Percentiles rank a stretch among this genome's conserved stretches.
These are phyloP conservation scores for Neurospora sp. DNA, from an alignment of 495 filamentous ascomycete genomes.

Conservation along the genomic window DNA sequence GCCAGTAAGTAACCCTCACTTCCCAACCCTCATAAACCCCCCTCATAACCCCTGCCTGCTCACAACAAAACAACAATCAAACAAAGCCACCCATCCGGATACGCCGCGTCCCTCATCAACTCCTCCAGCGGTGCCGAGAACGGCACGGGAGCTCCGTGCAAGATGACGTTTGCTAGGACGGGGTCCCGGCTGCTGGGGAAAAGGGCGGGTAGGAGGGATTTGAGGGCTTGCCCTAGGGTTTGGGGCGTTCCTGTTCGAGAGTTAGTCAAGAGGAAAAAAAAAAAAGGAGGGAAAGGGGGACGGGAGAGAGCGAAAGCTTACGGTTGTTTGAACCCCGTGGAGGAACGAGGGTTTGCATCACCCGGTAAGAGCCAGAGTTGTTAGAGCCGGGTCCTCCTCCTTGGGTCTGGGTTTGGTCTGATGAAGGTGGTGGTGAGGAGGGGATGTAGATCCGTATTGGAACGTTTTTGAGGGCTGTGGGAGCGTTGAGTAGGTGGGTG, in stretches of 20 bases:
- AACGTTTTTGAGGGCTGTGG: constrained; percentile 65
- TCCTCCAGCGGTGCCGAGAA: constrained; percentile 79
- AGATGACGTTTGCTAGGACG: constrained; percentile 79
- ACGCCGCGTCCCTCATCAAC: constrained; percentile 67
- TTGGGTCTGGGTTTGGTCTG: constrained; percentile 12
- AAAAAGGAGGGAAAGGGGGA: not conserved
- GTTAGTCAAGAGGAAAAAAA: not conserved
- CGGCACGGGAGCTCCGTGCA: constrained; percentile 81
- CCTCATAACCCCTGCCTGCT: not conserved
- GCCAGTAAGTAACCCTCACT: not conserved
- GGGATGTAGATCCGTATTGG: constrained; percentile 86
- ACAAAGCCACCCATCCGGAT: constrained; percentile 89
- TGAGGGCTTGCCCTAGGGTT: constrained; percentile 74
- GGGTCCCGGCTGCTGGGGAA: constrained; percentile 82
- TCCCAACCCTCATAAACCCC: not conserved
- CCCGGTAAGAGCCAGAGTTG: constrained; percentile 46
- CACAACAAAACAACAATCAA: constrained; percentile 69
- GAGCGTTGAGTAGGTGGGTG: constrained; percentile 65
- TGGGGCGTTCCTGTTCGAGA: constrained; percentile 39
- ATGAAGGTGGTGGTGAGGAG: constrained; percentile 42
- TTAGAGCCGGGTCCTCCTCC: constrained; percentile 27
- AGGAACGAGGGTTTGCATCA: constrained; percentile 58
- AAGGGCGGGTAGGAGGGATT: constrained; percentile 63
- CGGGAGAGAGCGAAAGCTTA: constrained; percentile 12
- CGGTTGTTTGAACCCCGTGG: constrained; percentile 29